These are phyloP conservation scores for Chenopodium album DNA, from an alignment of 148 eudicot species.

Conservation along the genomic window DNA sequence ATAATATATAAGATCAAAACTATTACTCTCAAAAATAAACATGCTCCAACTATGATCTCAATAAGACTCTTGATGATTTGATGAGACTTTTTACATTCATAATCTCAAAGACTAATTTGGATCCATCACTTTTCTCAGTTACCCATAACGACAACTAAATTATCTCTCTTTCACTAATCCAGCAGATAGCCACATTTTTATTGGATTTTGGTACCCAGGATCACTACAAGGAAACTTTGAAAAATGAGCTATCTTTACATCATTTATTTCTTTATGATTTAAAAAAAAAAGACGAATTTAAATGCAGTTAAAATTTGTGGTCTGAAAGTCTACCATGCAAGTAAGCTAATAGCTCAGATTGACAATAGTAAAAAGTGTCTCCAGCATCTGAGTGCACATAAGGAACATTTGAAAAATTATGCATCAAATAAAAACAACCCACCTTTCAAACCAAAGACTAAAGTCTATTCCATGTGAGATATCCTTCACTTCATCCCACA, in stretches of 20 bases:
- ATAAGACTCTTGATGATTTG: not conserved
- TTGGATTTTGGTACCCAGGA: not conserved
- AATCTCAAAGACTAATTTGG: not conserved
- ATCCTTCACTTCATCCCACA: not conserved
- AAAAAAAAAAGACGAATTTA: too few species aligned
- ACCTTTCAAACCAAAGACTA: not conserved
- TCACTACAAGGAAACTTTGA: not conserved
- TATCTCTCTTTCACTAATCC: not conserved
- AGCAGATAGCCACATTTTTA: not conserved
- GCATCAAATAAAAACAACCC: not conserved
- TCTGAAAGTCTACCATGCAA: too few species aligned
- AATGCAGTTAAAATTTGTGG: too few species aligned
- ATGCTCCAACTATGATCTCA: not conserved
- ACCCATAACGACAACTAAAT: not conserved
- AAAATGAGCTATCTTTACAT: not conserved
- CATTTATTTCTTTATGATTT: too few species aligned
- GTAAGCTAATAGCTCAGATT: too few species aligned
- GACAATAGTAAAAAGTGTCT: too few species aligned
- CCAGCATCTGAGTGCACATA: too few species aligned
- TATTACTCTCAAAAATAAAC: not conserved
- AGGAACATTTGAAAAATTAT: too few species aligned
- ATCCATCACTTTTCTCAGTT: not conserved
- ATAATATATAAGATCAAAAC: not conserved
- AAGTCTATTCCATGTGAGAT: not conserved
- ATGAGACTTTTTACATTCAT: not conserved